A percentile compares a stretch with the other conserved stretches of the same genome.
These are phyloP conservation scores for Noccaea bulbosa DNA, from an alignment of 345 rosid species.

Conservation along the genomic window DNA sequence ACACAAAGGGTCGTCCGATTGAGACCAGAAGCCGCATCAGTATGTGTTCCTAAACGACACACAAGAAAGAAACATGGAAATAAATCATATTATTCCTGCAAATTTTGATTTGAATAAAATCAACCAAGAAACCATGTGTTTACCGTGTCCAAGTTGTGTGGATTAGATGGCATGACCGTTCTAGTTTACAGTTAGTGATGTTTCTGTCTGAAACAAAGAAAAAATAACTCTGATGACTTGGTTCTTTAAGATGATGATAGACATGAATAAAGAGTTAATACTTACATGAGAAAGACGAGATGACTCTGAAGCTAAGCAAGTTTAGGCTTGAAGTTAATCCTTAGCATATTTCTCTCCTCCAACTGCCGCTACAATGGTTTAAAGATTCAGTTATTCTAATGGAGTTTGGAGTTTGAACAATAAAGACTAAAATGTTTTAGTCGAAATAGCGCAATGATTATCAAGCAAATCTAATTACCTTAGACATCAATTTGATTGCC, in stretches of 20 bases:
- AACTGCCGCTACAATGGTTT: constrained; percentile 57
- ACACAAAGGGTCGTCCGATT: constrained; percentile 21
- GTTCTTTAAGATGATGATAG: constrained; percentile 16
- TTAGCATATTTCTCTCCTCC: constrained; percentile 49
- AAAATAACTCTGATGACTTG: background rate
- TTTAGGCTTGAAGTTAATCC: constrained; percentile 54
- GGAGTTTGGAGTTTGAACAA: background rate
- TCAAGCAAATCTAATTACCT: constrained; percentile 47
- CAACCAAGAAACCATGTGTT: constrained; percentile 13
- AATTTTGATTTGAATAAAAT: background rate
- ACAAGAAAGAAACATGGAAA: background rate
- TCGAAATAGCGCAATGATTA: constrained; percentile 1
- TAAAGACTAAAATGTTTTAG: background rate
- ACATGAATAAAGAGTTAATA: constrained; percentile 4
- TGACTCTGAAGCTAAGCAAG: constrained; percentile 35
- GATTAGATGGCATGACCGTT: constrained; percentile 7
- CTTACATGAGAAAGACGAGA: constrained; percentile 31
- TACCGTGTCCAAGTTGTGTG: constrained; percentile 22
- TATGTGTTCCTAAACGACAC: constrained; percentile 25
- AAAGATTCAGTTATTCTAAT: constrained; percentile 22
- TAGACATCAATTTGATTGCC: constrained; percentile 43
- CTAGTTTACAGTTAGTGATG: constrained; percentile 5
- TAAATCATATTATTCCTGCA: background rate
- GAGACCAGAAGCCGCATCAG: constrained; percentile 29
- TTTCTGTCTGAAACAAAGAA: constrained; percentile 26